phyloP scores from a whole-genome alignment of 2,329 filamentous ascomycete species.

The Knufia fluminis region DNA sequence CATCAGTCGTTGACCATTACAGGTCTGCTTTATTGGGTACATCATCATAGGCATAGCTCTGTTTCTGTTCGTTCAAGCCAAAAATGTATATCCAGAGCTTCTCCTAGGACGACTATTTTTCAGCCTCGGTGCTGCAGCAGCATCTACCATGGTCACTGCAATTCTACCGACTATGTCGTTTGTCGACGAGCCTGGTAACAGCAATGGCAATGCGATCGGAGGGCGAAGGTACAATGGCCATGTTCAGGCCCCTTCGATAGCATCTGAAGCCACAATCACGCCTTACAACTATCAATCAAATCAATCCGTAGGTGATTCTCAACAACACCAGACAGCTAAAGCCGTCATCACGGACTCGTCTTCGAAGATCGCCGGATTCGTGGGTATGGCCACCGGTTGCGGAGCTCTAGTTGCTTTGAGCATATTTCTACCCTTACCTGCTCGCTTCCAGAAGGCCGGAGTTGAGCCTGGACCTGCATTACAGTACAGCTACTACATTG shows the following conservation, averaged over 20 bases:
- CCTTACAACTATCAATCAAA: constrained; percentile 36
- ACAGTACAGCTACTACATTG: constrained; percentile 77
- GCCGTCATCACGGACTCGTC: constrained; percentile 31
- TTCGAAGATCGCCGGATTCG: constrained; percentile 69
- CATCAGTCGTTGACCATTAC: constrained; percentile 6
- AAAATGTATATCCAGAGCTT: constrained; percentile 80
- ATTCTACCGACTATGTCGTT: constrained; percentile 65
- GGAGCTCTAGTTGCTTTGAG: constrained; percentile 77
- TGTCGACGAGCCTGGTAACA: constrained; percentile 12
- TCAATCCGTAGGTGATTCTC: constrained; percentile 10
- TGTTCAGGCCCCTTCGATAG: constrained; percentile 43
- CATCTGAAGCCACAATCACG: constrained; percentile 52
- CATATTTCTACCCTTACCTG: constrained; percentile 79
- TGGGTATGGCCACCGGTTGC: constrained; percentile 85
- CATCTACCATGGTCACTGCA: constrained; percentile 96
- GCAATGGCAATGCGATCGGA: constrained; percentile 12
- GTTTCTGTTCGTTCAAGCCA: constrained; percentile 72
- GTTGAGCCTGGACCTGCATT: constrained; percentile 66
- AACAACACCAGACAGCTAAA: constrained; percentile 21
- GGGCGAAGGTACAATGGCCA: constrained; percentile 26
- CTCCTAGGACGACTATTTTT: constrained; percentile 78
- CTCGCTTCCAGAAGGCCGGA: constrained; percentile 65
- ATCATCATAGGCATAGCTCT: constrained; percentile 68
- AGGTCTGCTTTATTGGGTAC: constrained; percentile 64
- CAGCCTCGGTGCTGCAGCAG: constrained; percentile 82